Conservation (phyloP, 805 yeast genomes). For the Sugiyamaella boreocaroliniensis region DNA sequence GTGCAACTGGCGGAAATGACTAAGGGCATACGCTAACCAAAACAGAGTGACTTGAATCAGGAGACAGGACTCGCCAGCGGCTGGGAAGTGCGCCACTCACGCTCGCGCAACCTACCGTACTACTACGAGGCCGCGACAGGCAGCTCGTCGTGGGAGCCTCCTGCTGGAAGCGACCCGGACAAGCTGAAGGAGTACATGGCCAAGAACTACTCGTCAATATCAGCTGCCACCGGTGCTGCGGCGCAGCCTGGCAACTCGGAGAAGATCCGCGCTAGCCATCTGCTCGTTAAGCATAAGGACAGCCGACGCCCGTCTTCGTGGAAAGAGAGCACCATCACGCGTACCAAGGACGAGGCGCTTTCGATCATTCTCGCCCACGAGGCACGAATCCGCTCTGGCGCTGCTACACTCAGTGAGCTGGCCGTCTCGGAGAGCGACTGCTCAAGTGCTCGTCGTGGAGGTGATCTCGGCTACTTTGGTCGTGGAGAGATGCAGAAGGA, state of each 20-base stretch:
- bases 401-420: conserved; percentile 56
- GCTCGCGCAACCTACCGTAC: conserved; percentile 79
- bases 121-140: conserved; percentile 63
- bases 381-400: conserved; percentile 56
- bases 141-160: conserved; percentile 87
- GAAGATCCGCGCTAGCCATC: conserved; percentile 72
- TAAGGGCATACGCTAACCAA: neutral
- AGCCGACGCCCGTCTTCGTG: conserved; percentile 90
- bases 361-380: conserved; percentile 53
- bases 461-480: conserved; percentile 86
- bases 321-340: conserved; percentile 70
- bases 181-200: conserved; percentile 53
- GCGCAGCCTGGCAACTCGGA: conserved; percentile 11
- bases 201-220: conserved; percentile 26
- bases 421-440: conserved; percentile 87
- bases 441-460: conserved; percentile 76
- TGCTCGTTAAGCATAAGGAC: conserved; percentile 74
- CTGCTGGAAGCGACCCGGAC: conserved; percentile 66
- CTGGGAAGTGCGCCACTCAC: conserved; percentile 77
- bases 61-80: conserved; percentile 74
- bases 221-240: conserved; percentile 21
- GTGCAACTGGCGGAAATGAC: no score
- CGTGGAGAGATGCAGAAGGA: conserved; percentile 93
- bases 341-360: conserved; percentile 74
- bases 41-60: neutral